Evolutionary conservation across 1,139 yeast genomes (phyloP).

Genomic region (Lodderomyces oxycetoniae): DNA sequence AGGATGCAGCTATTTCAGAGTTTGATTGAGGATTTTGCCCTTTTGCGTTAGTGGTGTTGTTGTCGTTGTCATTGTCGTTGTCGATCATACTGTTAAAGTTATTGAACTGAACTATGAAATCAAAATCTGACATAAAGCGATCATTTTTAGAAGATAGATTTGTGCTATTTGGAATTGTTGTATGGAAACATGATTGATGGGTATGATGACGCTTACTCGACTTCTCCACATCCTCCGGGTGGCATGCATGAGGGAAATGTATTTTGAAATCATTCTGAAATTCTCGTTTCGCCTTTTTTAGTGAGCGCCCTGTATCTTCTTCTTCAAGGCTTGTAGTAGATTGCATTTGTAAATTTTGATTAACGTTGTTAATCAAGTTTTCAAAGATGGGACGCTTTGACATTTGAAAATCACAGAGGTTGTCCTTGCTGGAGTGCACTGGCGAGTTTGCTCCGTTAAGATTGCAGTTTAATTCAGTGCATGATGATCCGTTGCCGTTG

Average conservation of each 20-base stretch:
- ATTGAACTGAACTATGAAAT: conserved; percentile 41
- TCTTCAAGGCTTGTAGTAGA: conserved; percentile 4
- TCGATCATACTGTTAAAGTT: conserved; percentile 21
- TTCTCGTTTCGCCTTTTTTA: conserved; percentile 8
- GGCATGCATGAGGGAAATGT: conserved; percentile 38
- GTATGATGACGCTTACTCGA: conserved; percentile 20
- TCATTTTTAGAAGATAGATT: conserved; percentile 11
- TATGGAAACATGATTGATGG: conserved; percentile 47
- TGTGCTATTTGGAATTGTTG: conserved; percentile 29
- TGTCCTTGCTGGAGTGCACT: conserved; percentile 23
- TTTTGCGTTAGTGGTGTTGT: conserved; percentile 1
- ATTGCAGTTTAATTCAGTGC: too few relatives aligned
- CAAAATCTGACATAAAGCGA: conserved; percentile 32
- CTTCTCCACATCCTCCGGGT: conserved; percentile 17
- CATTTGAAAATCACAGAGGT: conserved; percentile 24
- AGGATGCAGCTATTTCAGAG: background rate
- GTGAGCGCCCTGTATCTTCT: background rate
- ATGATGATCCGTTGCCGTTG: conserved; percentile 6
- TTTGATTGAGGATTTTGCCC: background rate
- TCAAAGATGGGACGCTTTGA: conserved; percentile 26
- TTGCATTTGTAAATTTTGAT: conserved; percentile 19
- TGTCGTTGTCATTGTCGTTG: background rate
- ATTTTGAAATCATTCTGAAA: conserved; percentile 14
- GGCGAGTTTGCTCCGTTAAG: too few relatives aligned
- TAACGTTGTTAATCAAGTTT: conserved; percentile 33